A percentile compares a stretch with the other conserved stretches of the same genome.
These are phyloP conservation scores for Entophlyctis luteolus DNA, from an alignment of 192 early-diverging fungal species.

Conservation along the genomic window DNA sequence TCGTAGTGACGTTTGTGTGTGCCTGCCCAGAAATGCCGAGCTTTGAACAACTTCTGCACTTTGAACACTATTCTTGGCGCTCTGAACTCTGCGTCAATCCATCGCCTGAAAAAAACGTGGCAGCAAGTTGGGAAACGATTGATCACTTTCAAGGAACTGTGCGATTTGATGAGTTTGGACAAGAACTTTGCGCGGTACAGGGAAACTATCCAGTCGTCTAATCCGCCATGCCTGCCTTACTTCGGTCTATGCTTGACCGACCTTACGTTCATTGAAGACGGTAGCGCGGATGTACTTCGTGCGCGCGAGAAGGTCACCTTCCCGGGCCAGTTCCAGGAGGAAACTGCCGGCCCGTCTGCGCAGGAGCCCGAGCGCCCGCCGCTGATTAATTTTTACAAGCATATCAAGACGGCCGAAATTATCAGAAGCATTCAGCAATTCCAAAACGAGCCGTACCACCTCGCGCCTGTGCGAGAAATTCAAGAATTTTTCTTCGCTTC, in stretches of 20 bases:
- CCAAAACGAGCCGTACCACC: conserved; percentile 72
- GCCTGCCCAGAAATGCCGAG: conserved; percentile 60
- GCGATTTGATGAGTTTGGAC: conserved; percentile 69
- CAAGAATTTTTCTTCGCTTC: conserved; percentile 53
- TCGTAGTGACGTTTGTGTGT: conserved; percentile 7
- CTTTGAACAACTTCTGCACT: conserved; percentile 92
- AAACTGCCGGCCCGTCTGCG: conserved; percentile 31
- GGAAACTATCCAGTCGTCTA: conserved; percentile 68
- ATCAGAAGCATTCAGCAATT: conserved; percentile 81
- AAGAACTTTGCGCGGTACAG: conserved; percentile 79
- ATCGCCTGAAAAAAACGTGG: conserved; percentile 89
- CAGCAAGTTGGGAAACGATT: conserved; percentile 1
- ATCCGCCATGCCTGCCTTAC: conserved; percentile 62
- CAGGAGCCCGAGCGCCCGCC: conserved; percentile 27
- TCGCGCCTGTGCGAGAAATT: conserved; percentile 72
- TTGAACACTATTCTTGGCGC: conserved; percentile 87
- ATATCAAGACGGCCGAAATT: conserved; percentile 75
- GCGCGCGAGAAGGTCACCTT: conserved; percentile 20
- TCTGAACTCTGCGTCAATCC: conserved; percentile 81
- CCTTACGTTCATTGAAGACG: conserved; percentile 82
- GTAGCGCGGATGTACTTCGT: conserved; percentile 29
- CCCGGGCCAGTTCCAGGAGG: conserved; percentile 23
- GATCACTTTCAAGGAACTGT: conserved; percentile 48
- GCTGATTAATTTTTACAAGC: conserved; percentile 88
- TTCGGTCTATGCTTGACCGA: conserved; percentile 77